These are phyloP conservation scores for Exsudoporus frostii DNA, from an alignment of 768 basidiomycete species.

Conservation along the genomic window DNA sequence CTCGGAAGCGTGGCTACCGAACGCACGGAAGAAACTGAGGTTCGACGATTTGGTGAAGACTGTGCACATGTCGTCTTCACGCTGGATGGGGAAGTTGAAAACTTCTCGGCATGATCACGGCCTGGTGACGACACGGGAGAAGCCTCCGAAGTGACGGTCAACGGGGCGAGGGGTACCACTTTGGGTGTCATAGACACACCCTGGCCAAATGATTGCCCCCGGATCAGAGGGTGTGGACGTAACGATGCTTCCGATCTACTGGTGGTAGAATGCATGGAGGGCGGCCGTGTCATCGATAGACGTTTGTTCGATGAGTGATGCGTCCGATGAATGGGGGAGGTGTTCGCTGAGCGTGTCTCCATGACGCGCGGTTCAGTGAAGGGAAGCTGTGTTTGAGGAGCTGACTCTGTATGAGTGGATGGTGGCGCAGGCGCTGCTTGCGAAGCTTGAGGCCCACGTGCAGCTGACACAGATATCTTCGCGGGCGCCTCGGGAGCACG, in stretches of 20 bases:
- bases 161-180: slow-evolving; percentile 53
- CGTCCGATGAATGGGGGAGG: slow-evolving; percentile 37
- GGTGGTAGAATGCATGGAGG: slow-evolving; percentile 59
- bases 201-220: slow-evolving; percentile 64
- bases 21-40: slow-evolving; percentile 56
- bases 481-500: slow-evolving; percentile 27
- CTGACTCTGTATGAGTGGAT: slow-evolving; percentile 10
- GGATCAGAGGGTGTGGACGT: slow-evolving; percentile 75
- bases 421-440: slow-evolving; percentile 13
- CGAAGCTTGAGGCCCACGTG: slow-evolving; percentile 18
- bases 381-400: slow-evolving; percentile 14
- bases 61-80: slow-evolving; percentile 34
- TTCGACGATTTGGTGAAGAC: slow-evolving; percentile 39
- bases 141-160: slow-evolving; percentile 55
- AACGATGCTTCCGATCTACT: slow-evolving; percentile 37
- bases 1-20: slow-evolving; percentile 59
- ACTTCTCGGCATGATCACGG: slow-evolving; percentile 19
- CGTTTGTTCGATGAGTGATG: slow-evolving; percentile 38
- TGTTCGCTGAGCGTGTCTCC: slow-evolving; percentile 38
- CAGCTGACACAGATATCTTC: slow-evolving; percentile 11
- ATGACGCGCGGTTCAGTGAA: slow-evolving; percentile 19
- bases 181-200: slow-evolving; percentile 34
- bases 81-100: slow-evolving; percentile 38
- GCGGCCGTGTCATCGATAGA: slow-evolving; percentile 50
- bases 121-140: slow-evolving; percentile 42